A percentile compares a stretch with the other conserved stretches of the same genome.
phyloP scores from a whole-genome alignment of 2,329 filamentous ascomycete genomes.

The Cordyceps pruinosa region DNA sequence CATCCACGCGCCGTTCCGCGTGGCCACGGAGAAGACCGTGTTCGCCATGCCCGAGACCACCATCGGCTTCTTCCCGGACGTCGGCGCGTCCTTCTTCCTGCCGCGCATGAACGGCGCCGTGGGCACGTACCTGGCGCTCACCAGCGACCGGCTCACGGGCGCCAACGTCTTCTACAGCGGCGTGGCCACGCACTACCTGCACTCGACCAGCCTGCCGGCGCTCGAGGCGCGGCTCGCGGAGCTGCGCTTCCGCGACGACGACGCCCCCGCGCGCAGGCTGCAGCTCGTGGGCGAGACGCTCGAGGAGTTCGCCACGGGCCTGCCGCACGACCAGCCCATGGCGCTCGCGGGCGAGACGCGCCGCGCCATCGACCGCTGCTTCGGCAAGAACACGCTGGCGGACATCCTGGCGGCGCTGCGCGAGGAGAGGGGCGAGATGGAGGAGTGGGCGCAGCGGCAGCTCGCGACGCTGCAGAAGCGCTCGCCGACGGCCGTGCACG shows the following conservation, averaged over 20 bases:
- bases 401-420: conserved; percentile 65
- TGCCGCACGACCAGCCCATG: conserved; percentile 69
- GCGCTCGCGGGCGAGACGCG: conserved; percentile 63
- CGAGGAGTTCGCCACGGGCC: conserved; percentile 80
- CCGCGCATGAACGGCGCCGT: conserved; percentile 79
- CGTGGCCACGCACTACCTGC: conserved; percentile 90
- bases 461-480: conserved; percentile 66
- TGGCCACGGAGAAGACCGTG: conserved; percentile 89
- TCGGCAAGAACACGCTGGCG: conserved; percentile 57
- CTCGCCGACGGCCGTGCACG: conserved; percentile 81
- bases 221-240: conserved; percentile 84
- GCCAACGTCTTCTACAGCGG: conserved; percentile 85
- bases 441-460: conserved; percentile 73
- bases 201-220: conserved; percentile 76
- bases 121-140: conserved; percentile 89
- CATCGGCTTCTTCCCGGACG: conserved; percentile 98
- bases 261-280: conserved; percentile 55
- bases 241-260: conserved; percentile 77
- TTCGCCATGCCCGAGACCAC: conserved; percentile 99
- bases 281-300: conserved; percentile 77
- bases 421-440: conserved; percentile 43
- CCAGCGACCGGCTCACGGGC: conserved; percentile 74
- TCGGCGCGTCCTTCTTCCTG: conserved; percentile 93
- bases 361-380: conserved; percentile 77
- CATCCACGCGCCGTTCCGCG: conserved; percentile 90